Evolutionary conservation across 345 rosid species (phyloP), one percentile per base, ranked within the genome.

Genomic region (Trapa incisa): DNA sequence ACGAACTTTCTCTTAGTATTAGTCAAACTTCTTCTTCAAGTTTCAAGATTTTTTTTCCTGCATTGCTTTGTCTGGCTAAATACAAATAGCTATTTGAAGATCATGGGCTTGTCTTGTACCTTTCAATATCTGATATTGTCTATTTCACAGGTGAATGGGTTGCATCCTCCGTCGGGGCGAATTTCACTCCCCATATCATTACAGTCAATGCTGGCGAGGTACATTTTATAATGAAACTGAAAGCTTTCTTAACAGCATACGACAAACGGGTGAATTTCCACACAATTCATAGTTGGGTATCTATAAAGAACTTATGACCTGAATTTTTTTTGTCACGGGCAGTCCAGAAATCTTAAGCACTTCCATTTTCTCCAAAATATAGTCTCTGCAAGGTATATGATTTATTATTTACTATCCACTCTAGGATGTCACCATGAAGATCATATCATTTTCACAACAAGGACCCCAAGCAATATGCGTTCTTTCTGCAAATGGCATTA

Each of bases 401-500:
- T 48, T 56, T n/a, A 32, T 37, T 14, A 56, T 47, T 61, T 69
- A 72, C 64, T 67, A 48, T 58, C 75, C 65, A 43, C 43, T 73
- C n/a, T 77, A 95, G 99, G 99, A 95, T 65, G 90, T 95, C 37
- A 91, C 93, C 2, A 91, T 84, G 91, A 95, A 95, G 88, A 81
- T 95, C 71, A 95, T 95, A 68, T 91, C 99, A 60, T 95, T 95
- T 82, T 95, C 96, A 53, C 99, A 95, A 77, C 96, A 89, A 95
- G 99, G 99, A 72, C 96, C 99, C 71, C 86, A 96, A 65, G 82
- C 96, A 16, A 86, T 94, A 68, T 94, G 99, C 64, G 81, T 94
- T 68, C 81, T 94, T 65, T 91, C 96, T 48, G 97, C 99, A n/a
- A 94, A 87, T 41, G 99, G 99, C 37, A 86, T 87, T 16, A 86